Conservation (phyloP, 257 asterid species). For the Fraxinus anomala region DNA sequence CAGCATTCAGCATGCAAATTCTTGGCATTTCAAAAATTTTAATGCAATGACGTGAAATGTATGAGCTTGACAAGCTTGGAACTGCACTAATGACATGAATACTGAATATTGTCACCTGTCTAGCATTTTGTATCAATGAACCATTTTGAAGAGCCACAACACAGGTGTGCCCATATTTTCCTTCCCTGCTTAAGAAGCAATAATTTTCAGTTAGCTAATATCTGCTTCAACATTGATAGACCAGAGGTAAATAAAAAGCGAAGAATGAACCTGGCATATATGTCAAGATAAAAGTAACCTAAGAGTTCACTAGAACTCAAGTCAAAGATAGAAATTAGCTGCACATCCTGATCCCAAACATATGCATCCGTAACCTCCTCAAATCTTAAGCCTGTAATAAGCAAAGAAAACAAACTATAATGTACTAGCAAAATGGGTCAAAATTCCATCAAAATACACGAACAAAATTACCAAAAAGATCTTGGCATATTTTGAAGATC, state of each 20-base stretch:
- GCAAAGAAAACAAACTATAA: constrained; percentile 20
- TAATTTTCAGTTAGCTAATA: constrained; percentile 26
- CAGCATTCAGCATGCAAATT: neutral
- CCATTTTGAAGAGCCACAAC: constrained; percentile 88
- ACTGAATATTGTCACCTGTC: constrained; percentile 55
- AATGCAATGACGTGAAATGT: neutral
- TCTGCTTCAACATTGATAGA: constrained; percentile 6
- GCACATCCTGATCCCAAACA: constrained; percentile 86
- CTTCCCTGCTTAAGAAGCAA: constrained; percentile 63
- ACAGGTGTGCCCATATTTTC: constrained; percentile 87
- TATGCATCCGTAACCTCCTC: constrained; percentile 70
- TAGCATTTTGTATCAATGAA: constrained; percentile 47
- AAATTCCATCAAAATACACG: constrained; percentile 8
- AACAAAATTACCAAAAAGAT: constrained; percentile 71
- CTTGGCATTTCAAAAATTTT: neutral
- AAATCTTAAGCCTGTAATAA: constrained; percentile 68
- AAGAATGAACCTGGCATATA: constrained; percentile 66
- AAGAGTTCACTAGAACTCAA: constrained; percentile 71
- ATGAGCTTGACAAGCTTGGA: neutral
- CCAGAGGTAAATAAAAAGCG: neutral
- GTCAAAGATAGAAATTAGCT: constrained; percentile 80
- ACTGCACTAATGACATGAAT: neutral
- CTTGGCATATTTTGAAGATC: constrained; percentile 89
- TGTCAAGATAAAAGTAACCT: constrained; percentile 87
- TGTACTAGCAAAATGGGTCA: constrained; percentile 11